Conservation (phyloP, 257 asterid species). For the Anisodus acutangulus region DNA sequence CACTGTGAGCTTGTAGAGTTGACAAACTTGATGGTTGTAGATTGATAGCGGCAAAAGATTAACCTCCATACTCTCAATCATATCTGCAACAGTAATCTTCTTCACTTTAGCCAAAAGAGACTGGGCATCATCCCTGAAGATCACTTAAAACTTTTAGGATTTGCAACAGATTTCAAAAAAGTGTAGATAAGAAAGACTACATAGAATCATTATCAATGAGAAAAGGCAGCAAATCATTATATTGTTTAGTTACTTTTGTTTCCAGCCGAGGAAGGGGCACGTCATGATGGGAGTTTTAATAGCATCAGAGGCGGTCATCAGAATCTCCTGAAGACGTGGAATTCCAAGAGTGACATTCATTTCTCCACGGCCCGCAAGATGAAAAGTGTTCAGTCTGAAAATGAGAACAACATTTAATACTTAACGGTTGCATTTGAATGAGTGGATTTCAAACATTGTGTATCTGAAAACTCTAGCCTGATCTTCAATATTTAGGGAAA, state of each 20-base stretch:
- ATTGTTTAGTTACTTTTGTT: conserved; percentile 56
- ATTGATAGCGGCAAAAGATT: conserved; percentile 49
- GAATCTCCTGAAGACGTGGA: conserved; percentile 96
- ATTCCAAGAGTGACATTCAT: conserved; percentile 99
- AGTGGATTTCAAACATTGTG: background rate
- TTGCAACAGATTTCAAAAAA: conserved; percentile 23
- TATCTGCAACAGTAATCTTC: conserved; percentile 81
- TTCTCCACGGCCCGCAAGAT: conserved; percentile 99
- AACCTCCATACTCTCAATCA: conserved; percentile 83
- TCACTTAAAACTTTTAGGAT: conserved; percentile 19
- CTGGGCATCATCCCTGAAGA: conserved; percentile 70
- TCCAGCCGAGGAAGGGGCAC: conserved; percentile 74
- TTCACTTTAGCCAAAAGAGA: conserved; percentile 66
- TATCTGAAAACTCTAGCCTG: conserved; percentile 20
- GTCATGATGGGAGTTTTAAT: conserved; percentile 91
- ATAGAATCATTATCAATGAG: conserved; percentile 21
- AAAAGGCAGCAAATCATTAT: background rate
- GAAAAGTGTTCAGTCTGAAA: conserved; percentile 89
- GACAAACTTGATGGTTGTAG: conserved; percentile 38
- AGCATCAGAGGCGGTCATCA: conserved; percentile 80
- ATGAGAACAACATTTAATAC: conserved; percentile 33
- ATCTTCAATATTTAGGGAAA: conserved; percentile 16
- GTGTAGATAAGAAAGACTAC: background rate
- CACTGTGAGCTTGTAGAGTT: conserved; percentile 65
- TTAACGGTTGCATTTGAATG: conserved; percentile 8